These are phyloP conservation scores for Dioscorea dumetorum DNA, from an alignment of 106 monocot genomes.

Conservation along the genomic window DNA sequence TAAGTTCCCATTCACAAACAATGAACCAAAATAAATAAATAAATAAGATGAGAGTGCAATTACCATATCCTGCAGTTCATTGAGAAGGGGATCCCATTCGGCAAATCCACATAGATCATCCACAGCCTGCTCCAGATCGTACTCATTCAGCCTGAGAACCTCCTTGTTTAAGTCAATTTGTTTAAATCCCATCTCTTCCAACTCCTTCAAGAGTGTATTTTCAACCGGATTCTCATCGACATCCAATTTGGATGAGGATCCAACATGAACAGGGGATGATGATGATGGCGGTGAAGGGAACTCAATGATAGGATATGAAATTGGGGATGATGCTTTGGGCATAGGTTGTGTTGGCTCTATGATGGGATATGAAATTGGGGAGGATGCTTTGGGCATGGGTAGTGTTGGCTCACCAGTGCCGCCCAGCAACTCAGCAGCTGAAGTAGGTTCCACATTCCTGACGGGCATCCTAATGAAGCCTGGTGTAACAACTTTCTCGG, in stretches of 20 bases:
- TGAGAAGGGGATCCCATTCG: constrained; percentile 82
- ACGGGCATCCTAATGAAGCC: background rate
- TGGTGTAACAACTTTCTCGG: constrained; percentile 6
- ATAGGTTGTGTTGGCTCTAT: constrained; percentile 6
- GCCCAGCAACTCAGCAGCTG: background rate
- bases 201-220: constrained; percentile 53
- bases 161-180: constrained; percentile 83
- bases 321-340: background rate
- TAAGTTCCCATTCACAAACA: too few relatives aligned
- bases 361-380: constrained; percentile 19
- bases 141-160: constrained; percentile 67
- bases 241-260: background rate
- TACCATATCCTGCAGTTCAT: constrained; percentile 82
- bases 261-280: background rate
- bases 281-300: background rate
- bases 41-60: background rate
- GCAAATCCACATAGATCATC: constrained; percentile 67
- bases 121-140: constrained; percentile 68
- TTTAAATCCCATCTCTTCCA: constrained; percentile 83
- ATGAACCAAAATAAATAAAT: background rate
- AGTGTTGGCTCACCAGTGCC: background rate
- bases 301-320: constrained; percentile 31
- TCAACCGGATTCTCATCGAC: constrained; percentile 24
- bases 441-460: background rate
- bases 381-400: background rate